These are phyloP conservation scores for Epichloe bromicola DNA, from an alignment of 2,329 filamentous ascomycete species.

Conservation along the genomic window DNA sequence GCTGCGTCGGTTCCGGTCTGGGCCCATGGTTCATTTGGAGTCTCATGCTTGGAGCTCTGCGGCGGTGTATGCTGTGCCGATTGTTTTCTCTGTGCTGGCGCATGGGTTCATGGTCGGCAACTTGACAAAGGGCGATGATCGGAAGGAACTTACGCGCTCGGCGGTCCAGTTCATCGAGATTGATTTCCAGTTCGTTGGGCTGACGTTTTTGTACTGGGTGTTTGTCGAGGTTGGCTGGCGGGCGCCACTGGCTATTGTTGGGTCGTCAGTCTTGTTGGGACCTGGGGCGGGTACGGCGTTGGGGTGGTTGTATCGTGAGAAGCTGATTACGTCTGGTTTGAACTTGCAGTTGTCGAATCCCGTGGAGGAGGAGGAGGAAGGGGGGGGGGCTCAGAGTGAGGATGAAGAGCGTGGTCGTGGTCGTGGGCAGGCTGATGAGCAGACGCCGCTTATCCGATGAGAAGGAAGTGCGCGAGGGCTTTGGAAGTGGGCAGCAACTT, in stretches of 20 bases:
- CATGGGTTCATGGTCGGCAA: constrained; percentile 30
- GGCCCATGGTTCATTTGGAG: constrained; percentile 28
- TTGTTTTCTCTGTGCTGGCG: constrained; percentile 28
- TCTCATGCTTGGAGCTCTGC: constrained; percentile 24
- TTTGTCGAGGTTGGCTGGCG: constrained; percentile 36
- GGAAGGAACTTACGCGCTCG: constrained; percentile 36
- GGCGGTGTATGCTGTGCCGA: constrained; percentile 32
- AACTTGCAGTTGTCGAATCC: constrained; percentile 7
- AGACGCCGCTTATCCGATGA: constrained; percentile 21
- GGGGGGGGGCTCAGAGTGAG: constrained; percentile 3
- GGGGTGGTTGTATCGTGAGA: constrained; percentile 27
- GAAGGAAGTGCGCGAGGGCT: no score
- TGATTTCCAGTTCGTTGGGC: constrained; percentile 29
- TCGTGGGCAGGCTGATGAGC: constrained; percentile 13
- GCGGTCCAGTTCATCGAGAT: constrained; percentile 33
- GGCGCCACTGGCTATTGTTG: constrained; percentile 20
- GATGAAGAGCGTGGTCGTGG: constrained; percentile 8
- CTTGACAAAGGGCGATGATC: constrained; percentile 28
- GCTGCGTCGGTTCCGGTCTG: constrained; percentile 14
- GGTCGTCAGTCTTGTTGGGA: constrained; percentile 19
- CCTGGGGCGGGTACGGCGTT: constrained; percentile 26
- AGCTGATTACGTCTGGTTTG: constrained; percentile 15
- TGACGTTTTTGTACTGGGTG: constrained; percentile 40
- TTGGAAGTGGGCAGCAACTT: neutral
- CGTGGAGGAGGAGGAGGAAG: constrained; percentile 7